These are phyloP conservation scores for Cladosporium sp. DNA, from an alignment of 2,329 filamentous ascomycete genomes.

Conservation along the genomic window DNA sequence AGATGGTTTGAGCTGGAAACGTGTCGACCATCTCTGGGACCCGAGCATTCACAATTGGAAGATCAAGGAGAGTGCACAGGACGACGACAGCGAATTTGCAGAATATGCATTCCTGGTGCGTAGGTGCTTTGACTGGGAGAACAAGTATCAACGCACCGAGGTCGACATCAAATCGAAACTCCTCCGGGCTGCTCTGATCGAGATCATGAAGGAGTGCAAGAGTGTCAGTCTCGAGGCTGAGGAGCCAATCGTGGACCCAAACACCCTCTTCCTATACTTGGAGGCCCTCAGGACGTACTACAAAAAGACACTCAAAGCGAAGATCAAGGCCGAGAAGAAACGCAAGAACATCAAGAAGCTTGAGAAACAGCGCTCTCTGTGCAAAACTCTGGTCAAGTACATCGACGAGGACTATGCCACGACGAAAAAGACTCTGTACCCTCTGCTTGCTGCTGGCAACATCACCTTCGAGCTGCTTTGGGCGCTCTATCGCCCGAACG, in stretches of 20 bases:
- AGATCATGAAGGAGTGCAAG: constrained; percentile 71
- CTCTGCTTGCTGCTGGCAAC: constrained; percentile 72
- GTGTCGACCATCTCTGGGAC: constrained; percentile 60
- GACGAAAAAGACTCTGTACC: constrained; percentile 73
- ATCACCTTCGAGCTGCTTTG: constrained; percentile 87
- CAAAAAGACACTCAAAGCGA: constrained; percentile 60
- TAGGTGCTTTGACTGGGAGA: constrained; percentile 77
- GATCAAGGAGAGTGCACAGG: constrained; percentile 61
- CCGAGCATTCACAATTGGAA: constrained; percentile 60
- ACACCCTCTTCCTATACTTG: constrained; percentile 57
- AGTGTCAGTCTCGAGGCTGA: constrained; percentile 77
- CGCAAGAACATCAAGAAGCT: constrained; percentile 58
- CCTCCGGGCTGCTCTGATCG: constrained; percentile 64
- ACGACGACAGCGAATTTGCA: constrained; percentile 66
- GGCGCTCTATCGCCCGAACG: constrained; percentile 85
- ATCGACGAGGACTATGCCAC: constrained; percentile 77
- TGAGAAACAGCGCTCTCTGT: constrained; percentile 55
- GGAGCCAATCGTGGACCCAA: constrained; percentile 57
- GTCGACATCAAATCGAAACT: constrained; percentile 83
- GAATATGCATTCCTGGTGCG: constrained; percentile 80
- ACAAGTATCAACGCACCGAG: constrained; percentile 67
- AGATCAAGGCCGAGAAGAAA: constrained; percentile 53
- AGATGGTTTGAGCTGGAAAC: constrained; percentile 49
- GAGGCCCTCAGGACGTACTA: constrained; percentile 64
- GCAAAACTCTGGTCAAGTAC: constrained; percentile 70